Evolutionary conservation across 257 asterid species (phyloP).

Genomic region (Rubia yunnanensis): DNA sequence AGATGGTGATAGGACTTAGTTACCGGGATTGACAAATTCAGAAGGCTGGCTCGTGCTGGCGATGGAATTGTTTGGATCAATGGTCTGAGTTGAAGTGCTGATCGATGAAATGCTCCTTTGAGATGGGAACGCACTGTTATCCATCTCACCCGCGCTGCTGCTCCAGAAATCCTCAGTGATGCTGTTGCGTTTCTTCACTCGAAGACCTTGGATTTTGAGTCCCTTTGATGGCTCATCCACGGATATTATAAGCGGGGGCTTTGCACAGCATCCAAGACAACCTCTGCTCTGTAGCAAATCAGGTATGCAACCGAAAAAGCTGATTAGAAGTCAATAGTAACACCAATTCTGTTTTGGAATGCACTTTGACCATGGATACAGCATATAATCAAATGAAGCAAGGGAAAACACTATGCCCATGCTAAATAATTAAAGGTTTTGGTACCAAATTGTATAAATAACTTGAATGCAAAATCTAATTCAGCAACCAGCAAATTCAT

Average conservation of each 20-base stretch:
- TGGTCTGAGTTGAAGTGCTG: conserved; percentile 64
- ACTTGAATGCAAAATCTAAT: background rate
- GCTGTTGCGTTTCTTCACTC: conserved; percentile 40
- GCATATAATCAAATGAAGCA: background rate
- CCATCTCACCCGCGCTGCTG: conserved; percentile 78
- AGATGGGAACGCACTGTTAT: conserved; percentile 70
- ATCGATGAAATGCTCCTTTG: conserved; percentile 77
- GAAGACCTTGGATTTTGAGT: conserved; percentile 54
- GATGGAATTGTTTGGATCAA: conserved; percentile 45
- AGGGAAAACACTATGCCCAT: background rate
- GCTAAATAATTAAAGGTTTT: background rate
- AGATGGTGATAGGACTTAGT: conserved; percentile 1
- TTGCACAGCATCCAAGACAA: conserved; percentile 86
- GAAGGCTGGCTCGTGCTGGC: conserved; percentile 55
- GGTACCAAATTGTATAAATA: background rate
- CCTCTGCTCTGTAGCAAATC: conserved; percentile 97
- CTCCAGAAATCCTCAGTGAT: conserved; percentile 74
- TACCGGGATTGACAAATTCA: conserved; percentile 80
- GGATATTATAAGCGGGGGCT: conserved; percentile 61
- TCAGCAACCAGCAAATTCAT: background rate
- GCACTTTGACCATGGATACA: background rate
- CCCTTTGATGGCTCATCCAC: conserved; percentile 77
- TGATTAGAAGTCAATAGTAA: conserved; percentile 50
- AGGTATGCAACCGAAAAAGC: conserved; percentile 56
- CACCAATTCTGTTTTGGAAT: too few relatives aligned